Evolutionary conservation across 768 basidiomycete genomes (phyloP).

Genomic region (Lentinula boryana): DNA sequence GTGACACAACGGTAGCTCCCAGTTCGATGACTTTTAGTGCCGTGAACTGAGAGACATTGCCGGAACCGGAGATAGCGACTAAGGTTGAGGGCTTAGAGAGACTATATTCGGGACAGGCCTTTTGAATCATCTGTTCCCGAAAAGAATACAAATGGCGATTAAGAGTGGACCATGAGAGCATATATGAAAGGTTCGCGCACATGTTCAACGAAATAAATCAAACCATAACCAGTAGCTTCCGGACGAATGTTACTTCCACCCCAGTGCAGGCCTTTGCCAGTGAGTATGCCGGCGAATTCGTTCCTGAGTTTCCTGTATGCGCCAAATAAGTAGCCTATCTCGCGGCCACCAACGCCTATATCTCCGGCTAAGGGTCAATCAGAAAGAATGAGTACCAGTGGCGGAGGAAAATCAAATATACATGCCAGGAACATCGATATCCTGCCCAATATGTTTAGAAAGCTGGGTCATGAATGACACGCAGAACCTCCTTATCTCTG

Average conservation of each 20-base stretch:
- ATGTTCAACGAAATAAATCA: conserved; percentile 73
- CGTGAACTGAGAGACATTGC: conserved; percentile 73
- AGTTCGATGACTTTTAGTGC: conserved; percentile 75
- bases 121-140: conserved; percentile 44
- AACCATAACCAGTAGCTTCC: conserved; percentile 68
- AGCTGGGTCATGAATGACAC: conserved; percentile 71
- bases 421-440: conserved; percentile 66
- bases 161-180: neutral
- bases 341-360: conserved; percentile 71
- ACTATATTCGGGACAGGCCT: conserved; percentile 51
- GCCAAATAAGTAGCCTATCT: conserved; percentile 73
- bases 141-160: neutral
- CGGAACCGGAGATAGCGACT: conserved; percentile 59
- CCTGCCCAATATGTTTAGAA: conserved; percentile 61
- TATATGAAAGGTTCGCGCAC: conserved; percentile 30
- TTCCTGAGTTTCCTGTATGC: conserved; percentile 72
- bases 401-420: conserved; percentile 7
- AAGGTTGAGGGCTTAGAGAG: conserved; percentile 38
- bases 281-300: conserved; percentile 66
- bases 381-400: neutral
- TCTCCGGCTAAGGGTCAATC: conserved; percentile 40
- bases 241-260: conserved; percentile 72
- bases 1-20: conserved; percentile 62
- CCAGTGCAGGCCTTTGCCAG: conserved; percentile 65
- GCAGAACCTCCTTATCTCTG: conserved; percentile 70